Evolutionary conservation across 164 flowering plant species (phyloP).

Genomic region (Buxus sempervirens): DNA sequence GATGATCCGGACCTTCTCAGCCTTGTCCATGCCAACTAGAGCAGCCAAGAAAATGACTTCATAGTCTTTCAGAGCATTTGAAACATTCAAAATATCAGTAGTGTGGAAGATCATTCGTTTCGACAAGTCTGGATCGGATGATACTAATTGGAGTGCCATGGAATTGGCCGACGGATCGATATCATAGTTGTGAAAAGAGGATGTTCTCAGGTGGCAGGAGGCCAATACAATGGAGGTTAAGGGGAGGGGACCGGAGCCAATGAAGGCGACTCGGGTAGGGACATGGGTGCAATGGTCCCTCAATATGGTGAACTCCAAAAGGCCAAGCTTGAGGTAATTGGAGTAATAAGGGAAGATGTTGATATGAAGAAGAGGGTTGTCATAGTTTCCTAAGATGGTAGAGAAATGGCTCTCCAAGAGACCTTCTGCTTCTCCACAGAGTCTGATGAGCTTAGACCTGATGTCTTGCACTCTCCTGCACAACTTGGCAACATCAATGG

Average conservation of each 20-base stretch:
- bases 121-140: conserved; percentile 59
- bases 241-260: conserved; percentile 95
- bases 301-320: conserved; percentile 58
- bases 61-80: conserved; percentile 41
- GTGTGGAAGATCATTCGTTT: conserved; percentile 71
- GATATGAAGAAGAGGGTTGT: conserved; percentile 67
- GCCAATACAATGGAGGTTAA: conserved; percentile 86
- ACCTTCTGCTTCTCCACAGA: conserved; percentile 85
- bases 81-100: conserved; percentile 51
- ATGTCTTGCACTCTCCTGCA: conserved; percentile 43
- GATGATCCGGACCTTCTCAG: conserved; percentile 51
- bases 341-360: conserved; percentile 70
- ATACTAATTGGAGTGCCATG: conserved; percentile 45
- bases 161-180: conserved; percentile 68
- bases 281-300: conserved; percentile 29
- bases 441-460: conserved; percentile 58
- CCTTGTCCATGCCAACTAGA: conserved; percentile 76
- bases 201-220: conserved; percentile 42
- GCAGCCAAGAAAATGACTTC: conserved; percentile 90
- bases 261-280: conserved; percentile 66
- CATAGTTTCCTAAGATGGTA: conserved; percentile 41
- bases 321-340: conserved; percentile 76
- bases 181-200: conserved; percentile 81
- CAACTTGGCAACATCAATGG: conserved; percentile 66
- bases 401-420: conserved; percentile 78